These are phyloP conservation scores for Clitocybe nebularis DNA, from an alignment of 1,284 basidiomycete genomes.

Conservation along the genomic window DNA sequence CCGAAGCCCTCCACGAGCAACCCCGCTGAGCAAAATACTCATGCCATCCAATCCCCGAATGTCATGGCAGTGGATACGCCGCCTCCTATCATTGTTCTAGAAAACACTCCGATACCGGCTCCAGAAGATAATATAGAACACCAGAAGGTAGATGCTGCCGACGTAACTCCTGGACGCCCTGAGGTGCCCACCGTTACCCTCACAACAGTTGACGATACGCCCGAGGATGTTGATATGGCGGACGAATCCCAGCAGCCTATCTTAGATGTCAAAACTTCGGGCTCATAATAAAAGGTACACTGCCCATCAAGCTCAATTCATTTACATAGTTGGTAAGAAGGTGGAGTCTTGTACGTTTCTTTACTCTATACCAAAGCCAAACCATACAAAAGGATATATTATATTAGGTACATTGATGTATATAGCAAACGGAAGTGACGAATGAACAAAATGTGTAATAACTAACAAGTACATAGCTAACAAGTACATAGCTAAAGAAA, in stretches of 20 bases:
- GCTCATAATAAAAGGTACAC: slow-evolving; percentile 8
- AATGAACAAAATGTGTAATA: slow-evolving; percentile 21
- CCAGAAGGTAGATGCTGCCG: slow-evolving; percentile 2
- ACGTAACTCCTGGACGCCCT: not conserved
- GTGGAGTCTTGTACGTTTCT: slow-evolving; percentile 6
- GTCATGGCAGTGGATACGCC: slow-evolving; percentile 7
- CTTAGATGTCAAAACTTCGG: slow-evolving; percentile 1
- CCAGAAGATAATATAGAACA: slow-evolving; percentile 10
- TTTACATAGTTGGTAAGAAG: too few relatives aligned
- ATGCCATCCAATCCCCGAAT: slow-evolving; percentile 10
- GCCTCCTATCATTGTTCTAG: slow-evolving; percentile 14
- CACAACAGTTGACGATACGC: slow-evolving; percentile 8
- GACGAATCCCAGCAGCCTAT: slow-evolving; percentile 10
- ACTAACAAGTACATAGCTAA: slow-evolving; percentile 14
- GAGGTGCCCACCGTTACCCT: slow-evolving; percentile 6
- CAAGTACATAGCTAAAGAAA: slow-evolving; percentile 12
- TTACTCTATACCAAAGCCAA: slow-evolving; percentile 5
- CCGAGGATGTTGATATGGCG: slow-evolving; percentile 14
- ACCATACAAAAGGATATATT: slow-evolving; percentile 11
- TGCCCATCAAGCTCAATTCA: too few relatives aligned
- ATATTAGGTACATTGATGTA: slow-evolving; percentile 11
- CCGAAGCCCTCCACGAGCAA: slow-evolving; percentile 13
- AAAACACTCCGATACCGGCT: slow-evolving; percentile 8
- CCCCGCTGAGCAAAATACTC: slow-evolving; percentile 9
- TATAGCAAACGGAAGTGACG: slow-evolving; percentile 16